Evolutionary conservation across 306 rosid genomes (phyloP).

Genomic region (Amphicarpaea edgeworthii): DNA sequence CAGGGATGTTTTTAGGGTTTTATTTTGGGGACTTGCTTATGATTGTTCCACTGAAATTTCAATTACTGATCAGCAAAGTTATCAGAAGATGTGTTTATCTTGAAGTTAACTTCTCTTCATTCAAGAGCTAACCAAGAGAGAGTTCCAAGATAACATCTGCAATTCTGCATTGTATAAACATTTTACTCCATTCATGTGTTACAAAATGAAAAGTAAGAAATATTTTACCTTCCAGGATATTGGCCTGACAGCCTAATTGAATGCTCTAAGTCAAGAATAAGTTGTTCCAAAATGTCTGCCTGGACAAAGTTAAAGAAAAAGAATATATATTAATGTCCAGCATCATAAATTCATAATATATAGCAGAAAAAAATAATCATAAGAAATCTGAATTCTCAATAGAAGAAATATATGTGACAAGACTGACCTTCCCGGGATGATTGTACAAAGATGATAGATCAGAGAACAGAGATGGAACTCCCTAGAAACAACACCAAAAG

Average conservation of each 20-base stretch:
- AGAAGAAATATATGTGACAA: slow-evolving; percentile 37
- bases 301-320: slow-evolving; percentile 51
- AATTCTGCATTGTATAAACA: slow-evolving; percentile 2
- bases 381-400: slow-evolving; percentile 14
- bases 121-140: slow-evolving; percentile 30
- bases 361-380: not conserved
- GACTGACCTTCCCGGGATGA: slow-evolving; percentile 90
- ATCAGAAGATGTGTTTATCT: not conserved
- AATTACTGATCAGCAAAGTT: not conserved
- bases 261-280: slow-evolving; percentile 80
- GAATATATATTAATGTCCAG: slow-evolving; percentile 14
- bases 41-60: slow-evolving; percentile 13
- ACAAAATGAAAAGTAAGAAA: slow-evolving; percentile 2
- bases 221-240: slow-evolving; percentile 84
- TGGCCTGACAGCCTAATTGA: slow-evolving; percentile 66
- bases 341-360: not conserved
- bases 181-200: slow-evolving; percentile 24
- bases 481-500: slow-evolving; percentile 64
- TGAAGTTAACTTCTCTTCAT: slow-evolving; percentile 16
- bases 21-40: slow-evolving; percentile 1
- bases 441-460: slow-evolving; percentile 93
- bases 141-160: slow-evolving; percentile 14
- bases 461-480: slow-evolving; percentile 95
- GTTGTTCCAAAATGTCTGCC: slow-evolving; percentile 96
- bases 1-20: not conserved